These are phyloP conservation scores for Colletotrichum trifolii DNA, from an alignment of 2,329 filamentous ascomycete species.

Conservation along the genomic window DNA sequence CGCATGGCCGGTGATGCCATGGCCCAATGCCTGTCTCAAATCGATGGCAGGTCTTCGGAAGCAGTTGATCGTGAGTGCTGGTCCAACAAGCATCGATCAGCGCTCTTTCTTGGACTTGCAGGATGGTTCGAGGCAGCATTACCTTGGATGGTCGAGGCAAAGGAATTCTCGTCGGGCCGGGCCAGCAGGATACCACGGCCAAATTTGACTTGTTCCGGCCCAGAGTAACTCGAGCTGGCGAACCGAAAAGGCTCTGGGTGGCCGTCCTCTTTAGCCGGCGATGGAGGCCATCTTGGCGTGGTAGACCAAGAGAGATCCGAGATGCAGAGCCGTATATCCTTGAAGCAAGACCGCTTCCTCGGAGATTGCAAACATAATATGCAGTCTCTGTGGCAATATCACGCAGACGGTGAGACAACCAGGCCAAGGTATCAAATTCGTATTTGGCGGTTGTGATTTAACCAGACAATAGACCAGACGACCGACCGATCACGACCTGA, in stretches of 20 bases:
- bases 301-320: neutral
- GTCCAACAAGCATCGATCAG: conserved; percentile 15
- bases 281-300: conserved; percentile 11
- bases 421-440: too few species aligned
- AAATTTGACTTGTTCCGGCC: neutral
- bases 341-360: neutral
- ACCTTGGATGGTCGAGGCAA: neutral
- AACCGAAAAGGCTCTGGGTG: neutral
- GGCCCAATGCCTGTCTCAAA: conserved; percentile 11
- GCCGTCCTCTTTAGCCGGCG: conserved; percentile 1
- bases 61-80: conserved; percentile 15
- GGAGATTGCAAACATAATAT: neutral
- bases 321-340: neutral
- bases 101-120: conserved; percentile 7
- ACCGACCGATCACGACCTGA: neutral
- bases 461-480: neutral
- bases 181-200: neutral
- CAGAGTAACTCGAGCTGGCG: neutral
- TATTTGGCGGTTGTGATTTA: too few species aligned
- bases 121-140: conserved; percentile 6
- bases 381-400: too few species aligned
- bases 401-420: too few species aligned
- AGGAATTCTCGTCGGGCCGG: conserved; percentile 1
- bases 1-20: conserved; percentile 7
- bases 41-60: conserved; percentile 7